Evolutionary conservation across 129 eudicot species (phyloP).

Genomic region (Flaveria trinervia): DNA sequence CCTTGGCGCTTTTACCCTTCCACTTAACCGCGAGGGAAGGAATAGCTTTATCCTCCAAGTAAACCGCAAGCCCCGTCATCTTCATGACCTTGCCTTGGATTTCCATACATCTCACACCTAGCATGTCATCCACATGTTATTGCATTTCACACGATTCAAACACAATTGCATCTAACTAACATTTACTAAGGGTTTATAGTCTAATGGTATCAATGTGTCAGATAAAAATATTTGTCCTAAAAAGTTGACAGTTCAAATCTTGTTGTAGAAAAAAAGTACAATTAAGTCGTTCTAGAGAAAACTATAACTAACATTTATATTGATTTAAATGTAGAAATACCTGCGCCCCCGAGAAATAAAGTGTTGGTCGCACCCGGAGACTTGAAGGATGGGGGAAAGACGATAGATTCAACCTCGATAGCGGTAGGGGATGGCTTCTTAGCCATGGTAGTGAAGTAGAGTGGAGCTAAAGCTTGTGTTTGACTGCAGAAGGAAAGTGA

Average conservation of each 20-base stretch:
- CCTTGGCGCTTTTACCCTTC: slow-evolving; percentile 74
- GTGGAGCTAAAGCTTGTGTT: background rate
- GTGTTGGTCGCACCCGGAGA: slow-evolving; percentile 65
- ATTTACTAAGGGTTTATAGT: no score
- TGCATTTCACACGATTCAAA: background rate
- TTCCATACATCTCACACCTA: slow-evolving; percentile 83
- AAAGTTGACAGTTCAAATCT: background rate
- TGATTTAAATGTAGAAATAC: slow-evolving; percentile 17
- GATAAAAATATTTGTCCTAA: background rate
- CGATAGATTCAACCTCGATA: slow-evolving; percentile 55
- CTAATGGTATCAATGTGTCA: background rate
- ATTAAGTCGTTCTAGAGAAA: no score
- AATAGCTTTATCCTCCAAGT: slow-evolving; percentile 68
- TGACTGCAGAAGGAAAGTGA: slow-evolving; percentile 6
- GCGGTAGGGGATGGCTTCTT: slow-evolving; percentile 39
- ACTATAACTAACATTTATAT: background rate
- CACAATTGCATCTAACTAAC: background rate
- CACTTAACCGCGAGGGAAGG: slow-evolving; percentile 66
- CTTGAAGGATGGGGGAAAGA: slow-evolving; percentile 63
- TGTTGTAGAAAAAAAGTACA: no score
- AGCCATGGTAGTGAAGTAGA: slow-evolving; percentile 38
- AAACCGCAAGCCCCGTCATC: slow-evolving; percentile 81
- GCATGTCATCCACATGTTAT: slow-evolving; percentile 25
- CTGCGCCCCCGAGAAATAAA: slow-evolving; percentile 93
- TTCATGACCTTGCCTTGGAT: slow-evolving; percentile 65